These are phyloP conservation scores for Russula sp. DNA, from an alignment of 768 basidiomycete genomes.

Conservation along the genomic window DNA sequence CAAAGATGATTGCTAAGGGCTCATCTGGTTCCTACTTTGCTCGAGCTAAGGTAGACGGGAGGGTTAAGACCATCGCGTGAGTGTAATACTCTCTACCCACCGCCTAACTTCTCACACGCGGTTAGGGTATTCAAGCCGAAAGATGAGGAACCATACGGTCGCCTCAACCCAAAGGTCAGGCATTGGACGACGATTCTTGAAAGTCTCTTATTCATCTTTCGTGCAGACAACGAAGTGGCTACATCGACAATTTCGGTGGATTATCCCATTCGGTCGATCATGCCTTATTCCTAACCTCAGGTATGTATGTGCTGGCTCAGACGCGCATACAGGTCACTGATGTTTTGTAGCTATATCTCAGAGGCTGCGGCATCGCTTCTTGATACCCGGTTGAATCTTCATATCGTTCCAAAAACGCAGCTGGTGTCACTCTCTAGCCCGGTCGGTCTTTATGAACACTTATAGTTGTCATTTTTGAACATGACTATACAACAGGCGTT, in stretches of 20 bases:
- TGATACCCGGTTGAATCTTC: constrained; percentile 61
- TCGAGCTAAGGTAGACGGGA: constrained; percentile 69
- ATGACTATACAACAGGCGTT: constrained; percentile 49
- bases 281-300: constrained; percentile 88
- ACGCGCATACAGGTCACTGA: background rate
- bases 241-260: constrained; percentile 81
- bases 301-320: constrained; percentile 30
- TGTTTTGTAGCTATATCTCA: constrained; percentile 60
- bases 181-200: background rate
- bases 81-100: constrained; percentile 26
- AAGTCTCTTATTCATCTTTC: background rate
- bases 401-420: constrained; percentile 83
- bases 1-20: constrained; percentile 86
- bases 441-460: constrained; percentile 25
- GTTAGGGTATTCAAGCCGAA: constrained; percentile 85
- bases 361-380: constrained; percentile 85
- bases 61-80: constrained; percentile 74
- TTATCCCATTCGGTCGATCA: constrained; percentile 83
- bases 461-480: background rate
- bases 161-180: constrained; percentile 74
- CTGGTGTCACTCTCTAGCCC: constrained; percentile 77
- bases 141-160: constrained; percentile 84
- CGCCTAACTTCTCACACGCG: background rate
- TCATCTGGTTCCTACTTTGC: constrained; percentile 91
- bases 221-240: constrained; percentile 81